Conservation (phyloP, 805 yeast species). For the Blastobotrys americana region DNA sequence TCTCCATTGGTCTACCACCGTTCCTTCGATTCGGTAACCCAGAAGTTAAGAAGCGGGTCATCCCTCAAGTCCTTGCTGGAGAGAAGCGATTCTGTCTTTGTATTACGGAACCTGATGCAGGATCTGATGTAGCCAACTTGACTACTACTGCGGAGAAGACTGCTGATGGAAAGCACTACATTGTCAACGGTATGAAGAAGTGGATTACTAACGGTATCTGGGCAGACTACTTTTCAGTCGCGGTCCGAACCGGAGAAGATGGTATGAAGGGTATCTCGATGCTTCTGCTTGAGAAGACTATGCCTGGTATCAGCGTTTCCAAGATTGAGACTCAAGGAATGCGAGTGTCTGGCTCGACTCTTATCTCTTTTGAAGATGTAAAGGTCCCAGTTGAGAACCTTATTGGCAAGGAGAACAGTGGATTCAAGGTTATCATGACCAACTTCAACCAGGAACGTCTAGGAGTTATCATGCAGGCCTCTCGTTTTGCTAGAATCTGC, state of each 20-base stretch:
- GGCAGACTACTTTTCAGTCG: conserved; percentile 38
- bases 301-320: conserved; percentile 32
- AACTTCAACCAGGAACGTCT: conserved; percentile 41
- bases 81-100: conserved; percentile 35
- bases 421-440: conserved; percentile 37
- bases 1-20: conserved; percentile 37
- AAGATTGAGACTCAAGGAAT: conserved; percentile 37
- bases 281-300: conserved; percentile 32
- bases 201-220: conserved; percentile 41
- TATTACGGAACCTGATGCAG: conserved; percentile 41
- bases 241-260: conserved; percentile 38
- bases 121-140: conserved; percentile 38
- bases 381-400: conserved; percentile 37
- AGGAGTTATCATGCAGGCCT: conserved; percentile 35
- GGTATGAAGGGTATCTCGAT: conserved; percentile 36
- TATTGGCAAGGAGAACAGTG: conserved; percentile 35
- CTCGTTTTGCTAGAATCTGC: conserved; percentile 33
- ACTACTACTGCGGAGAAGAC: conserved; percentile 33
- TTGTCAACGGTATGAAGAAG: conserved; percentile 38
- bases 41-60: conserved; percentile 30
- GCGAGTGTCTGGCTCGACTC: conserved; percentile 37
- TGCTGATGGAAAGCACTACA: conserved; percentile 35
- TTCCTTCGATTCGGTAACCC: conserved; percentile 30
- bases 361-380: conserved; percentile 37
- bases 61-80: conserved; percentile 34